Conservation (phyloP, 2,329 filamentous ascomycete species). For the Blumeria hordei region DNA sequence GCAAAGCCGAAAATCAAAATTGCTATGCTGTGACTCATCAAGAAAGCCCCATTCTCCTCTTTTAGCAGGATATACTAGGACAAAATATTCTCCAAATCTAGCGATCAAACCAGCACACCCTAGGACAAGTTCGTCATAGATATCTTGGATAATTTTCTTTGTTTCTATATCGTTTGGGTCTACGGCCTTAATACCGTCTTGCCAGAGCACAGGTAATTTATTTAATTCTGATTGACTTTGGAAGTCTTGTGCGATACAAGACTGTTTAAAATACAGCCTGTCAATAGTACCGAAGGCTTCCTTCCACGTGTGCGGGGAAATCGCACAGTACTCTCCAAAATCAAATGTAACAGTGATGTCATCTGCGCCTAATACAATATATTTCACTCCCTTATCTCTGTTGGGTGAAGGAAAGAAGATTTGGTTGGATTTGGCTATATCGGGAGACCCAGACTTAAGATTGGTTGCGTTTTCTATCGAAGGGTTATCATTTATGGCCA, state of each 20-base stretch:
- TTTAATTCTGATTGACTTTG: conserved; percentile 3
- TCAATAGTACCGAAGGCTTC: conserved; percentile 3
- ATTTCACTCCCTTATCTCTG: conserved; percentile 4
- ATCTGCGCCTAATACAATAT: conserved; percentile 8
- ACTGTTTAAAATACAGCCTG: conserved; percentile 7
- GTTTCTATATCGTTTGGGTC: conserved; percentile 3
- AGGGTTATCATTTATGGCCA: no score
- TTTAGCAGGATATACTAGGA: conserved; percentile 10
- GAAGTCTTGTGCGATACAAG: conserved; percentile 11
- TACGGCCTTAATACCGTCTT: conserved; percentile 4
- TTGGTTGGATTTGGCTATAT: no score
- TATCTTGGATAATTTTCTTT: conserved; percentile 4
- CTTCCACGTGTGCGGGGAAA: conserved; percentile 4
- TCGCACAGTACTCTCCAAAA: conserved; percentile 5
- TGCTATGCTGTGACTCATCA: conserved; percentile 2
- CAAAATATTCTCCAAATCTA: conserved; percentile 4
- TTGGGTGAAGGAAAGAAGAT: background rate
- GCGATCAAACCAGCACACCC: conserved; percentile 8
- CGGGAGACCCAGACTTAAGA: no score
- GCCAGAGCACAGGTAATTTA: conserved; percentile 2
- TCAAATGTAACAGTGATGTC: conserved; percentile 5
- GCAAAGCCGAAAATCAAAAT: conserved; percentile 5
- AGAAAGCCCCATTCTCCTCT: conserved; percentile 13
- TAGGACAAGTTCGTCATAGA: conserved; percentile 7
- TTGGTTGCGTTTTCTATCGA: no score